Evolutionary conservation across 495 filamentous ascomycete species (phyloP).

Genomic region (Hyaloscypha hepaticicola): DNA sequence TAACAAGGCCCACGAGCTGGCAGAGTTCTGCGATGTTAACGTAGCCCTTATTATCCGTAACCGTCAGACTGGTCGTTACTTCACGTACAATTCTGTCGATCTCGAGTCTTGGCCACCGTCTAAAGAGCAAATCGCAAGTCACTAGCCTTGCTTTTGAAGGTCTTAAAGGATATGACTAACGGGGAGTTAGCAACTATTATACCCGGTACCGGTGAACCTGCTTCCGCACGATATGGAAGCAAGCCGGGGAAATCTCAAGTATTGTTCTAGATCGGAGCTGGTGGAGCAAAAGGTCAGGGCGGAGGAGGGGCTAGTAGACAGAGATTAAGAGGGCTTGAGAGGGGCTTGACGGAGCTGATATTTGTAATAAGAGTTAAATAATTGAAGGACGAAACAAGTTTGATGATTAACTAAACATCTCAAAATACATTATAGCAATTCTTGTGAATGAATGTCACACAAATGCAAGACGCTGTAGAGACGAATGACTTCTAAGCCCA

Average conservation of each 20-base stretch:
- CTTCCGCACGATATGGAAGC: conserved; percentile 18
- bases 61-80: conserved; percentile 12
- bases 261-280: conserved; percentile 7
- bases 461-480: too few species aligned
- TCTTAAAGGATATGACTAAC: conserved; percentile 2
- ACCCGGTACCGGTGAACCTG: conserved; percentile 18
- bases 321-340: background rate
- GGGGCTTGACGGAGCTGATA: too few species aligned
- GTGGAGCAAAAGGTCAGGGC: conserved; percentile 11
- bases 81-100: conserved; percentile 20
- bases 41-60: conserved; percentile 14
- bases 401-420: too few species aligned
- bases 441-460: too few species aligned
- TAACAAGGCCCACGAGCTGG: conserved; percentile 10
- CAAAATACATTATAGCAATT: too few species aligned
- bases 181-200: conserved; percentile 12
- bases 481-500: too few species aligned
- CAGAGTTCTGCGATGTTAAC: conserved; percentile 19
- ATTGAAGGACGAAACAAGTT: too few species aligned
- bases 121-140: too few species aligned
- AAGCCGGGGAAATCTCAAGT: conserved; percentile 1
- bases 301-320: background rate
- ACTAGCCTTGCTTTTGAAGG: conserved; percentile 4
- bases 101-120: conserved; percentile 18
- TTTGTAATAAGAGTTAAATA: too few species aligned